Conservation (phyloP, 2,329 filamentous ascomycete genomes). For the Xenosphaeropsis pyriputrescens region DNA sequence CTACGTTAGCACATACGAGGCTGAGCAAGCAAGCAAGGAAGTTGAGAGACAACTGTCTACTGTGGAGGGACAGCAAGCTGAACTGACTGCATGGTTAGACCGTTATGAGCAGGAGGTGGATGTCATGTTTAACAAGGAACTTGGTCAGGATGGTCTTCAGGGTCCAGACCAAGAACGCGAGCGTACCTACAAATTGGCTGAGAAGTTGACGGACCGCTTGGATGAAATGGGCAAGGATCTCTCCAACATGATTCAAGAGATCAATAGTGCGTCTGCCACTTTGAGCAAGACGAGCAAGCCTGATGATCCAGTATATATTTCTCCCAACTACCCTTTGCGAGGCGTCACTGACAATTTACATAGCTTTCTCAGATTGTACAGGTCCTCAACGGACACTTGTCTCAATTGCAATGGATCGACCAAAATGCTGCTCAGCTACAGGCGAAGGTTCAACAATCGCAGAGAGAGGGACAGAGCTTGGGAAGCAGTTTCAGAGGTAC, state of each 20-base stretch:
- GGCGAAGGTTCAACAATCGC: slow-evolving; percentile 66
- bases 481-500: slow-evolving; percentile 40
- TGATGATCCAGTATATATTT: slow-evolving; percentile 63
- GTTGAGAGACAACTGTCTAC: slow-evolving; percentile 82
- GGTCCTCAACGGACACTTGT: slow-evolving; percentile 84
- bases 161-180: slow-evolving; percentile 94
- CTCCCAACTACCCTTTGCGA: slow-evolving; percentile 5
- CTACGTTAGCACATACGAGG: slow-evolving; percentile 83
- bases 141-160: slow-evolving; percentile 62
- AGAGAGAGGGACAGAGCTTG: slow-evolving; percentile 58
- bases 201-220: slow-evolving; percentile 79
- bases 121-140: slow-evolving; percentile 67
- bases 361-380: slow-evolving; percentile 90
- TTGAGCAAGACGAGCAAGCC: slow-evolving; percentile 81
- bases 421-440: slow-evolving; percentile 68
- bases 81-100: slow-evolving; percentile 77
- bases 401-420: slow-evolving; percentile 88
- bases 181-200: slow-evolving; percentile 87
- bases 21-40: slow-evolving; percentile 81
- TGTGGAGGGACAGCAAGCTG: slow-evolving; percentile 86
- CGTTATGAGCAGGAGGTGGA: slow-evolving; percentile 88
- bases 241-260: slow-evolving; percentile 93
- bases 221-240: slow-evolving; percentile 91
- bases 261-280: slow-evolving; percentile 82
- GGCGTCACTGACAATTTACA: slow-evolving; percentile 5